Base-by-base conservation (phyloP, 2,329 filamentous ascomycete species). In the Penicillium sclerotiorum region DNA sequence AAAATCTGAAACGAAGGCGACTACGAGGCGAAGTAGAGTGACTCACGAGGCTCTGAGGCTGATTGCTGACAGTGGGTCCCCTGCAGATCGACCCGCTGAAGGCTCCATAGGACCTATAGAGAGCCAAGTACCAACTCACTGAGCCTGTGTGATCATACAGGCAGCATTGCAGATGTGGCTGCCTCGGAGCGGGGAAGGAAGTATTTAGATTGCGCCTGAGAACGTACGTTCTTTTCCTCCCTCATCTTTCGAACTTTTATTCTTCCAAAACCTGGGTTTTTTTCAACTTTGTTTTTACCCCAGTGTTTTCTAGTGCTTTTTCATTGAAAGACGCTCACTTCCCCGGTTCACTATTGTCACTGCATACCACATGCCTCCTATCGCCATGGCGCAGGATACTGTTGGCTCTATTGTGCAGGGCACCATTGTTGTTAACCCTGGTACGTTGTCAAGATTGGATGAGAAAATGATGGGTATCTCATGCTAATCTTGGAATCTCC, bases 31-130 rank as follows among this genome's bases (percentile, higher is more conserved):
- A 13, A 27, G 30, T 18, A 21, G 2, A 5, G 42, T 45, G 42
- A 45, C 42, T 45, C 42, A 45, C 32, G 32, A 45, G 42, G 42
- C 42, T 45, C 42, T 35, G 15, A 25, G 37, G 42, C 42, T 33
- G 41, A 25, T 12, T n/a, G 18, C 18, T 28, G 28, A n/a, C 5
- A 5, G 28, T 6, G 28, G 41, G 32, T 5, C 13, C n/a, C 23
- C 38, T 41, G 38, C 38, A 41, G 38, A 41, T 41, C 38, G 38
- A 41, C 38, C 38, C 38, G 38, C 38, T 25, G 7, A 15, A 28
- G 23, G 9, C 1, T 17, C n/a, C 20, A 30, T 28, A 28, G 13
- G 15, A 15, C 38, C 38, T 41, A 41, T 41, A 8, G 15, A 41
- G 38, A 30, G 38, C 23, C 22, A 27, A 28, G 25, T 25, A 41